Evolutionary conservation across 2,329 filamentous ascomycete species (phyloP).

Genomic region (Geoglossum cookeanum): DNA sequence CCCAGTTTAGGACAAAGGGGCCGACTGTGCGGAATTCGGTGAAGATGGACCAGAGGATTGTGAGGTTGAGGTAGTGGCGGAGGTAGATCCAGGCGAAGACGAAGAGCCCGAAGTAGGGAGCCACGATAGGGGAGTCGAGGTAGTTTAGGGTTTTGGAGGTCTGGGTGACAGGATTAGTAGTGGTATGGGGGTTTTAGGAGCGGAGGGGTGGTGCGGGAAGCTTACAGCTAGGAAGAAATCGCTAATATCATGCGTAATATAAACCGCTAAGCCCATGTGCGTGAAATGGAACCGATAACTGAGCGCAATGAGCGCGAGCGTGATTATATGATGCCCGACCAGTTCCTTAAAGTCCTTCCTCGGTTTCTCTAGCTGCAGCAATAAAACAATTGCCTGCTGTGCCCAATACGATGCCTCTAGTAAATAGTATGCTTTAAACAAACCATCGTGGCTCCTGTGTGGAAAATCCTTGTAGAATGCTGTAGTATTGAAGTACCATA

Average conservation of each 20-base stretch:
- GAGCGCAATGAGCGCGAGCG: constrained; percentile 59
- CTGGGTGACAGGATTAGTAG: constrained; percentile 14
- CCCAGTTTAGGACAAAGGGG: constrained; percentile 60
- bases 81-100: constrained; percentile 74
- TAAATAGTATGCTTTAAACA: constrained; percentile 91
- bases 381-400: constrained; percentile 75
- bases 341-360: constrained; percentile 91
- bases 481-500: constrained; percentile 88
- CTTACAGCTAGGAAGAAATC: constrained; percentile 89
- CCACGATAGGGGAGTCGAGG: constrained; percentile 58
- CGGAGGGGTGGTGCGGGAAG: constrained; percentile 11
- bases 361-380: constrained; percentile 79
- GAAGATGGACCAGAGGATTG: constrained; percentile 56
- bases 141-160: constrained; percentile 89
- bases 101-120: constrained; percentile 69
- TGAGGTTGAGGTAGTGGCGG: constrained; percentile 67
- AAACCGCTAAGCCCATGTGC: constrained; percentile 82
- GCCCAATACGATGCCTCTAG: constrained; percentile 92
- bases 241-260: constrained; percentile 83
- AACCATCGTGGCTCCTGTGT: constrained; percentile 57
- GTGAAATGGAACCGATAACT: constrained; percentile 96
- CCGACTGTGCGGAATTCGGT: constrained; percentile 58
- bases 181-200: not conserved
- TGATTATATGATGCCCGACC: constrained; percentile 80
- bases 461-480: constrained; percentile 85